These are phyloP conservation scores for Pseudomonodictys pantanalensis DNA, from an alignment of 495 filamentous ascomycete genomes.

Conservation along the genomic window DNA sequence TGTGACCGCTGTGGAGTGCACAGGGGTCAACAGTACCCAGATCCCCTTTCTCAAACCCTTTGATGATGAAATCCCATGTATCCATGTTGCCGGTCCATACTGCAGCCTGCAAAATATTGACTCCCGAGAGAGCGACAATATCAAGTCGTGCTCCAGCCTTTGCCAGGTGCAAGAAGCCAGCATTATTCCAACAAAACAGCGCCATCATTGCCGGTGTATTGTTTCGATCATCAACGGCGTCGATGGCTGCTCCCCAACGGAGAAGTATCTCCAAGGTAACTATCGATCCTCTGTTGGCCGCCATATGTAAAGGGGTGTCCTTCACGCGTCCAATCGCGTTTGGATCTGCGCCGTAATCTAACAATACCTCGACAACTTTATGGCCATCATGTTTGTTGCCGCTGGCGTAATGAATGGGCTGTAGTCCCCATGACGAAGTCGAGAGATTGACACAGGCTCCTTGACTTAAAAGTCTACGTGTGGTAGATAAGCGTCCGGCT, in stretches of 20 bases:
- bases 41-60: background rate
- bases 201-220: background rate
- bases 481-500: background rate
- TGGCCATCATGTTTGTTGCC: background rate
- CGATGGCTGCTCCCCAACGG: background rate
- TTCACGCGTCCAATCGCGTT: too few relatives aligned
- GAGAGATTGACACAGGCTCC: background rate
- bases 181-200: background rate
- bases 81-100: background rate
- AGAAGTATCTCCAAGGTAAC: background rate
- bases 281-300: background rate
- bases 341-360: background rate
- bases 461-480: too few relatives aligned
- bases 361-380: background rate
- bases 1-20: background rate
- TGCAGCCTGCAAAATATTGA: background rate
- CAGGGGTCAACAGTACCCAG: background rate
- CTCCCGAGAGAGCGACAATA: too few relatives aligned
- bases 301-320: background rate
- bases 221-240: too few relatives aligned
- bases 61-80: background rate
- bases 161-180: background rate
- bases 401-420: conserved; percentile 1
- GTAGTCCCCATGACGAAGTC: background rate
- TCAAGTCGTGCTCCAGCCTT: background rate